Conservation (phyloP, 768 basidiomycete species). For the Lactifluus volemus region DNA sequence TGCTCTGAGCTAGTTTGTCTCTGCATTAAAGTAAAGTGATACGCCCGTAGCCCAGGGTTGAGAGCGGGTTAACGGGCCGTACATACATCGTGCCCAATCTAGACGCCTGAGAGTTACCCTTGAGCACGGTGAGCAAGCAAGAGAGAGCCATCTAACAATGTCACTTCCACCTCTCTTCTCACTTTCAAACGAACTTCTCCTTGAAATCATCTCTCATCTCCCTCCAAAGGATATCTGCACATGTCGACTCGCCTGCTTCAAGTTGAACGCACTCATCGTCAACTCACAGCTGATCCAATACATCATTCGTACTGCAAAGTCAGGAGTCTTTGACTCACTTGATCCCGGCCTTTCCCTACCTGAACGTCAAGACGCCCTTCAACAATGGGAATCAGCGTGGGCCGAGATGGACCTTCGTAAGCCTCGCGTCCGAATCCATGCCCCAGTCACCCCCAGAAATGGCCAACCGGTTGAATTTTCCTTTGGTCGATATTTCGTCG, state of each 20-base stretch:
- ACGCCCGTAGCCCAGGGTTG: too few species aligned
- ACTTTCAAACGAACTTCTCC: constrained; percentile 9
- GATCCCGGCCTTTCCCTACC: background rate
- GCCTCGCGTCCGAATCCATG: background rate
- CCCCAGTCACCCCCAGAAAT: background rate
- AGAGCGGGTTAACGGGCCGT: too few species aligned
- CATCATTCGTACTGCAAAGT: constrained; percentile 1
- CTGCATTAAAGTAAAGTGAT: too few species aligned
- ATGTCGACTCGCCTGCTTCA: background rate
- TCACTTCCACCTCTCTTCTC: background rate
- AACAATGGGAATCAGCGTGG: background rate
- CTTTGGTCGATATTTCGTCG: constrained; percentile 9
- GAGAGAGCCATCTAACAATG: background rate
- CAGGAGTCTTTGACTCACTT: constrained; percentile 12
- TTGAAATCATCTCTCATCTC: constrained; percentile 1
- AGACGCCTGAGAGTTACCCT: background rate
- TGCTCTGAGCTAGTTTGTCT: too few species aligned
- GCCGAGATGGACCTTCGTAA: background rate
- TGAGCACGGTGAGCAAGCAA: background rate
- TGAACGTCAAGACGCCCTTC: background rate
- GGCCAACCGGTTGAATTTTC: background rate
- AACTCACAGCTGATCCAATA: constrained; percentile 1
- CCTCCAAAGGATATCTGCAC: background rate
- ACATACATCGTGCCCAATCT: background rate
- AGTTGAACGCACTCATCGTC: background rate